Base-by-base conservation (phyloP, 2,329 filamentous ascomycete genomes). In the Colletotrichum spaethianum region DNA sequence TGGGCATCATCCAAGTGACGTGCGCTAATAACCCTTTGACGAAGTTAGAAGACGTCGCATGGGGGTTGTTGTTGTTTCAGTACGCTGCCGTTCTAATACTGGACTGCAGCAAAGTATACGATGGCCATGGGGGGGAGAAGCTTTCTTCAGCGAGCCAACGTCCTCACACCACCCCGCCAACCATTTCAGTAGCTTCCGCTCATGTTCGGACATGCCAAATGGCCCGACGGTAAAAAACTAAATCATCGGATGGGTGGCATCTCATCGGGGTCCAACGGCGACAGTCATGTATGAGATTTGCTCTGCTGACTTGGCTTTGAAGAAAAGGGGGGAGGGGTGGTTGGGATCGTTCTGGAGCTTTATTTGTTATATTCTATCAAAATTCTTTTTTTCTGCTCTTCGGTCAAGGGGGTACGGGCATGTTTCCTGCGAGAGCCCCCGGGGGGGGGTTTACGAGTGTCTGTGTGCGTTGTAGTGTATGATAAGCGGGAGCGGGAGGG, bases 401-500 rank as follows among this genome's bases (percentile, higher is more conserved):
- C 33, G 16, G 16, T 44, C 40, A 44, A 20, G 18, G 40, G 40
- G 40, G 40, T 36, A 9, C 33, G 33, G 33, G 33, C 33, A 36
- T 36, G 33, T 7, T 36, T 11, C 33, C 33, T 36, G 11, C 33
- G 33, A 36, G 11, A 36, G 33, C 33, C n/a, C n/a, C n/a, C n/a
- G n/a, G 33, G 8, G 33, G 33, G 33, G 33, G 2, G 18, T 46
- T 2, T 46, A 18, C 20, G 16, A 16, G 42, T 52, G 48, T 12
- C n/a, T 52, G n/a, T 14, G 46, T 26, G 26, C 33, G 55, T 12
- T 12, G 55, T 31, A 40, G 23, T 11, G 5, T 33, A 38, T n/a
- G 60, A 63, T 63, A 36, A 52, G 60, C 60, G 60, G 60, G 50
- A 28, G 31, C 60, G 33, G 33, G 4, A 36, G 46, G 60, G 46